These are phyloP conservation scores for Volvox africanus DNA, from an alignment of 139 green algal genomes.

Conservation along the genomic window DNA sequence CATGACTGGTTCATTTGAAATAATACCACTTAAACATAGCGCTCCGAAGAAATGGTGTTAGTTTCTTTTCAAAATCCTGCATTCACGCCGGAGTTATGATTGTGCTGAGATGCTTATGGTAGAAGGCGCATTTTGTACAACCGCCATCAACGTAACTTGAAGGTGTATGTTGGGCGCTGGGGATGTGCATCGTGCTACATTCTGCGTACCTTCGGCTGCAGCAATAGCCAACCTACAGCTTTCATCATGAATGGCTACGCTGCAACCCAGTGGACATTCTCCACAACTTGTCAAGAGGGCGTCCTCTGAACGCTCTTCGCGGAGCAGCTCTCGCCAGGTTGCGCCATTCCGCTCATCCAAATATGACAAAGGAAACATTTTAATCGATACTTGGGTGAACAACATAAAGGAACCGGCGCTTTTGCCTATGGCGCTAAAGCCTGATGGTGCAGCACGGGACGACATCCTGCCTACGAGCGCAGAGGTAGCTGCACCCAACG, in stretches of 20 bases:
- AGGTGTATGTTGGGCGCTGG: too few relatives aligned
- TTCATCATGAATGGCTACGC: conserved; percentile 15
- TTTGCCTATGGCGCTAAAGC: not conserved
- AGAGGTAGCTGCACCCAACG: not conserved
- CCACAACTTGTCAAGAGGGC: not conserved
- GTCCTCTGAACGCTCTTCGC: not conserved
- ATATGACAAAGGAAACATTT: not conserved
- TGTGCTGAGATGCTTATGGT: too few relatives aligned
- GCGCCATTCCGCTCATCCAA: not conserved
- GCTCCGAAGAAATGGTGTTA: too few relatives aligned
- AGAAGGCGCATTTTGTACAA: too few relatives aligned
- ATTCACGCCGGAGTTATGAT: too few relatives aligned
- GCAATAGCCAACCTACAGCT: not conserved
- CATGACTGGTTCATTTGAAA: too few relatives aligned
- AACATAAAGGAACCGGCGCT: not conserved
- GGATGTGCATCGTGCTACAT: too few relatives aligned
- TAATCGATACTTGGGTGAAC: conserved; percentile 13
- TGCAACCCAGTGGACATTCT: not conserved
- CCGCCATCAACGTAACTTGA: too few relatives aligned
- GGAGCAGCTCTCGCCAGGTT: not conserved
- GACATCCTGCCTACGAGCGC: not conserved
- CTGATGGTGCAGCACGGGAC: not conserved
- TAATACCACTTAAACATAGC: too few relatives aligned
- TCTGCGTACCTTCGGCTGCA: too few relatives aligned
- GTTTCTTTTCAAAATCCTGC: too few relatives aligned